These are phyloP conservation scores for Striga hermonthica DNA, from an alignment of 305 asterid genomes.

Conservation along the genomic window DNA sequence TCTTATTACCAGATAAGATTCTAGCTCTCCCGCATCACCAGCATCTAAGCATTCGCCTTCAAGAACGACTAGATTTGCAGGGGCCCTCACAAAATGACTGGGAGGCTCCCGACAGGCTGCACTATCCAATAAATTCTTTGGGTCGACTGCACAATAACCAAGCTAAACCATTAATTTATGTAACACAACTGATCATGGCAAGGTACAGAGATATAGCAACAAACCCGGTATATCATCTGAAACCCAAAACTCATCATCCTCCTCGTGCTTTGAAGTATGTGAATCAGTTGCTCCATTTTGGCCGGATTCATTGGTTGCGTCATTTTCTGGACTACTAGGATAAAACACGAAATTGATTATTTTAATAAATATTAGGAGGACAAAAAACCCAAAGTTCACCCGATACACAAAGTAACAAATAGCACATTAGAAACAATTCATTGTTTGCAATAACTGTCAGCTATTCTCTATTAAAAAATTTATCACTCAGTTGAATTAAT, in stretches of 20 bases:
- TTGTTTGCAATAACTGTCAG: conserved; percentile 8
- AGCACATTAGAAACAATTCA: conserved; percentile 8
- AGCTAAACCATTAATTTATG: conserved; percentile 23
- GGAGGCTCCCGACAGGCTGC: conserved; percentile 41
- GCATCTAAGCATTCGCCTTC: conserved; percentile 97
- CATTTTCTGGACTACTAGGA: conserved; percentile 61
- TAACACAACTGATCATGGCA: conserved; percentile 15
- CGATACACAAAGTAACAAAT: conserved; percentile 11
- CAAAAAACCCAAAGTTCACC: conserved; percentile 1
- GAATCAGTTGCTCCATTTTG: conserved; percentile 42
- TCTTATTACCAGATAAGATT: conserved; percentile 78
- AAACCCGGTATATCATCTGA: conserved; percentile 83
- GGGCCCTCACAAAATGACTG: conserved; percentile 62
- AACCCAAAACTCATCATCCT: conserved; percentile 67
- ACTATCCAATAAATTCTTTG: conserved; percentile 62
- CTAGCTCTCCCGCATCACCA: conserved; percentile 84
- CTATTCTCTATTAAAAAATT: neutral
- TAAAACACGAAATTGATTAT: conserved; percentile 23
- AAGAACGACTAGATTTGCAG: conserved; percentile 88
- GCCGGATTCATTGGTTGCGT: conserved; percentile 43
- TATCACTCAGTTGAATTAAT: conserved; percentile 8
- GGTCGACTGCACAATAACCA: conserved; percentile 56
- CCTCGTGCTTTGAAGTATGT: conserved; percentile 46
- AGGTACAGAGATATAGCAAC: conserved; percentile 39
- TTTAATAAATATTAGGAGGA: neutral